These are phyloP conservation scores for Acacia confusa DNA, from an alignment of 306 rosid genomes.

Conservation along the genomic window DNA sequence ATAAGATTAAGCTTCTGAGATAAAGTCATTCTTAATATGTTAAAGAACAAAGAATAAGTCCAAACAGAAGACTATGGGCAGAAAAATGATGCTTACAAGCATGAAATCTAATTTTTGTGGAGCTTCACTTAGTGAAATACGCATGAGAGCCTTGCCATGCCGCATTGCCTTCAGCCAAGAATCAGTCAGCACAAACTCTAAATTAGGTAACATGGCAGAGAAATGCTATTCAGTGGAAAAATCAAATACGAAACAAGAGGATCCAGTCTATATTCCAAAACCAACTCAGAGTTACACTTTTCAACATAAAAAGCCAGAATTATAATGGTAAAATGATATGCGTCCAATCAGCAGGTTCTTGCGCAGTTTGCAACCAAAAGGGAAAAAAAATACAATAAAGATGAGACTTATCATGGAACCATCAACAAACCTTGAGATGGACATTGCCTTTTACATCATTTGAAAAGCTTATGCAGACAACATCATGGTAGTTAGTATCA, in stretches of 20 bases:
- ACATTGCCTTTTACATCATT: constrained; percentile 57
- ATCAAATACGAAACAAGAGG: neutral
- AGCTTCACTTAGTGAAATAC: constrained; percentile 56
- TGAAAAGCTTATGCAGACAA: constrained; percentile 60
- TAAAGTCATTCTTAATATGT: neutral
- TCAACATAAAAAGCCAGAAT: neutral
- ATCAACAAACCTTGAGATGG: constrained; percentile 64
- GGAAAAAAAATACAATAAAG: neutral
- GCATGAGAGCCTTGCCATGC: constrained; percentile 85
- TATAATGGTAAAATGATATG: neutral
- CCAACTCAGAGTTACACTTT: constrained; percentile 17
- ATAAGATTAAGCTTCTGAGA: neutral
- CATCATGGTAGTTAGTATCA: constrained; percentile 73
- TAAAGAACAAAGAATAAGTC: neutral
- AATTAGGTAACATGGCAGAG: constrained; percentile 28
- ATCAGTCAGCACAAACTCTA: constrained; percentile 28
- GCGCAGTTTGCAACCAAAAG: constrained; percentile 4
- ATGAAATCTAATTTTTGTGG: constrained; percentile 75
- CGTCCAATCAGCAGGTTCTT: constrained; percentile 11
- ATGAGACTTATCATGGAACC: constrained; percentile 18
- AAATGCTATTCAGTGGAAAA: constrained; percentile 23
- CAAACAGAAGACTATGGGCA: constrained; percentile 5
- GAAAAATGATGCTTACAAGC: constrained; percentile 56
- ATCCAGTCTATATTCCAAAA: constrained; percentile 5
- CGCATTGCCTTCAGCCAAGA: constrained; percentile 68